phyloP scores from a whole-genome alignment of 257 asterid species.

The Solanum sitiens region DNA sequence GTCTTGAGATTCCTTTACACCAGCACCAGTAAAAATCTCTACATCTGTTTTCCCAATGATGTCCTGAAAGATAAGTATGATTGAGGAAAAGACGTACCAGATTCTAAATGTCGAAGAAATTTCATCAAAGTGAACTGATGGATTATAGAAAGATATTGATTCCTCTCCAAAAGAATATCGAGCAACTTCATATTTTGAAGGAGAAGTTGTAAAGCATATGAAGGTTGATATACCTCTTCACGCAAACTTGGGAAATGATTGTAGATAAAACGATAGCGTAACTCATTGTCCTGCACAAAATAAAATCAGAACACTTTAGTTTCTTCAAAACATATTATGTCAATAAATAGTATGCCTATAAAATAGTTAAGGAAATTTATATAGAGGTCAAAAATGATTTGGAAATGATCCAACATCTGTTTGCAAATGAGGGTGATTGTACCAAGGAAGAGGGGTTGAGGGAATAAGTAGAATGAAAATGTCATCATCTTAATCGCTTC shows the following conservation, averaged over 20 bases:
- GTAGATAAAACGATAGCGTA: constrained; percentile 86
- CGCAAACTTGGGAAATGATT: constrained; percentile 86
- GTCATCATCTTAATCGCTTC: neutral
- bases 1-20: constrained; percentile 91
- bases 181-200: neutral
- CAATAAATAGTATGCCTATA: neutral
- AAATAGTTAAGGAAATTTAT: neutral
- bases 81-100: neutral
- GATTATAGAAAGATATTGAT: neutral
- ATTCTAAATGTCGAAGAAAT: neutral
- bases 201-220: neutral
- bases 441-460: neutral
- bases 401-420: neutral
- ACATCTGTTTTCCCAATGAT: constrained; percentile 88
- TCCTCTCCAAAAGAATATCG: neutral
- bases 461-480: neutral
- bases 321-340: neutral
- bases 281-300: constrained; percentile 59
- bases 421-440: neutral
- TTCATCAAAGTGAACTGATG: neutral
- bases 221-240: constrained; percentile 47
- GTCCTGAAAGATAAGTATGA: constrained; percentile 44
- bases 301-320: neutral
- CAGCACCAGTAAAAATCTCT: constrained; percentile 72
- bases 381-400: neutral